A percentile compares a stretch with the other conserved stretches of the same genome.
phyloP scores from a whole-genome alignment of 805 yeast species.

The Nakazawaea holstii region DNA sequence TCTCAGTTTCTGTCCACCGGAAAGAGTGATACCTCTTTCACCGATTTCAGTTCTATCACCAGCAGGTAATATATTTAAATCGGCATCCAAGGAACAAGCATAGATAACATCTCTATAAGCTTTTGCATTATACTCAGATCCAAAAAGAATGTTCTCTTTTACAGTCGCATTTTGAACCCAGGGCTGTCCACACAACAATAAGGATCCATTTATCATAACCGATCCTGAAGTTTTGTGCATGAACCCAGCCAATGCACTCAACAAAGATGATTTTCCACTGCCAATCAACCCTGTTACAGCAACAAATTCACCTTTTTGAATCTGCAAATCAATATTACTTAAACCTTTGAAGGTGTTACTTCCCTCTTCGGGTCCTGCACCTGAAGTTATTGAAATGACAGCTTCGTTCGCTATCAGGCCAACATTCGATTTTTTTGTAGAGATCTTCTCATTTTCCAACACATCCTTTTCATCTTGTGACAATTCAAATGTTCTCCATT shows the following conservation, averaged over 20 bases:
- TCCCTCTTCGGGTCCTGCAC: constrained; percentile 14
- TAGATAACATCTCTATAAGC: constrained; percentile 36
- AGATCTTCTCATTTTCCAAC: constrained; percentile 7
- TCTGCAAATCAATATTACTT: constrained; percentile 41
- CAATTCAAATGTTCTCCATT: constrained; percentile 52
- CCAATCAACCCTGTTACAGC: constrained; percentile 79
- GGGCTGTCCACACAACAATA: constrained; percentile 46
- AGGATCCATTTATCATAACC: constrained; percentile 43
- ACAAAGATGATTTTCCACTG: constrained; percentile 63
- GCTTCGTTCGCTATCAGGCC: too few relatives aligned
- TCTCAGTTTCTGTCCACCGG: constrained; percentile 64
- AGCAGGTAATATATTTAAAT: constrained; percentile 42
- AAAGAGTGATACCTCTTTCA: constrained; percentile 54
- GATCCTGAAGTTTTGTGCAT: constrained; percentile 48
- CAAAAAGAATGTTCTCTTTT: constrained; percentile 47
- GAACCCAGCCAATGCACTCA: constrained; percentile 59
- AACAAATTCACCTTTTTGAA: constrained; percentile 63
- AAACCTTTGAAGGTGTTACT: constrained; percentile 35
- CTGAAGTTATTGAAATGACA: neutral
- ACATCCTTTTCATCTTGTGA: constrained; percentile 17
- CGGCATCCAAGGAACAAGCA: constrained; percentile 44
- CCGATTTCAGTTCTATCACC: constrained; percentile 53
- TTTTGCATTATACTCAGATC: constrained; percentile 35
- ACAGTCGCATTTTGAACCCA: constrained; percentile 49
- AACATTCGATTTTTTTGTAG: neutral